Evolutionary conservation across 371 early-diverging fungal genomes (phyloP).

Genomic region (Mucor ambiguus): DNA sequence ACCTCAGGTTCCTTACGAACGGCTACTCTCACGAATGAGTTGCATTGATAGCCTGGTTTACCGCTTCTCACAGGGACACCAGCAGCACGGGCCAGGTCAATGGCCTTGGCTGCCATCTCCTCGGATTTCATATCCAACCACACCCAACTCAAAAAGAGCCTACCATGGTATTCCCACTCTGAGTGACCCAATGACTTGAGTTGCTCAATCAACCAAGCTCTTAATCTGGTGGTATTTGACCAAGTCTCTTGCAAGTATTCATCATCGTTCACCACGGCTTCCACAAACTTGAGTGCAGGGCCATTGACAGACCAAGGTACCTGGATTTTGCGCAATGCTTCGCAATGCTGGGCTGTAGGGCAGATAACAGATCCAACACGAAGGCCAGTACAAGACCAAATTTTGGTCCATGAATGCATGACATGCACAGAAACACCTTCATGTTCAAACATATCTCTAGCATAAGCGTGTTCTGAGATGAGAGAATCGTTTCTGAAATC

Average conservation of each 20-base stretch:
- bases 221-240: slow-evolving; percentile 68
- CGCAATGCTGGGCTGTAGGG: slow-evolving; percentile 72
- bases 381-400: slow-evolving; percentile 89
- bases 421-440: slow-evolving; percentile 76
- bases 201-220: slow-evolving; percentile 61
- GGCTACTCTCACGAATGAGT: slow-evolving; percentile 77
- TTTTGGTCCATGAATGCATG: slow-evolving; percentile 91
- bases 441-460: slow-evolving; percentile 55
- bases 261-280: slow-evolving; percentile 71
- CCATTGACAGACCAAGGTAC: slow-evolving; percentile 91
- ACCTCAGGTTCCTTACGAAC: slow-evolving; percentile 72
- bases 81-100: slow-evolving; percentile 66
- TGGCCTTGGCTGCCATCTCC: slow-evolving; percentile 59
- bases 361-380: slow-evolving; percentile 87
- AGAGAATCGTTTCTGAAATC: slow-evolving; percentile 79
- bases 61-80: slow-evolving; percentile 87
- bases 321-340: slow-evolving; percentile 70
- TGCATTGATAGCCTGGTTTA: slow-evolving; percentile 75
- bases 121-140: slow-evolving; percentile 74
- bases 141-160: slow-evolving; percentile 81
- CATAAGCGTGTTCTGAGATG: slow-evolving; percentile 63
- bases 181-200: slow-evolving; percentile 36
- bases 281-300: slow-evolving; percentile 78
- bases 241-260: slow-evolving; percentile 77
- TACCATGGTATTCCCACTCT: slow-evolving; percentile 74